phyloP scores from a whole-genome alignment of 192 early-diverging fungal species.

The Glomus cerebriforme region DNA sequence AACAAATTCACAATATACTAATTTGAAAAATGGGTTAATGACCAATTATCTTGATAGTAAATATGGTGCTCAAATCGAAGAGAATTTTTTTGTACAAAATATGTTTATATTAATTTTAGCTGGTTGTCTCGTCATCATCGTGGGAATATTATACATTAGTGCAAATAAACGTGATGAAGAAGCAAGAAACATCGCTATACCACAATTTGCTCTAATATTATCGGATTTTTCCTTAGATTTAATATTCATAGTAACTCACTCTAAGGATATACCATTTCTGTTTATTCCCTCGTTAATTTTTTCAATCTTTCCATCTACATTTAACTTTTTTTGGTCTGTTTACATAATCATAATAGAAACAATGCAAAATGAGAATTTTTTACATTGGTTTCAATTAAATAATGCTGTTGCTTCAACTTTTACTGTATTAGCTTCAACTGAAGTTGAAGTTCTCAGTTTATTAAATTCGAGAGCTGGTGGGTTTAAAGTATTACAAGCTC shows the following conservation, averaged over 20 bases:
- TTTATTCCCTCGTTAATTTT: conserved; percentile 12
- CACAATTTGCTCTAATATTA: background rate
- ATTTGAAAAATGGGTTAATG: background rate
- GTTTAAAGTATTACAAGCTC: conserved; percentile 1
- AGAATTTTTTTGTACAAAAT: background rate
- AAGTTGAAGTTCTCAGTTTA: conserved; percentile 1
- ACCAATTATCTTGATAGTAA: background rate
- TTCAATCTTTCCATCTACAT: background rate
- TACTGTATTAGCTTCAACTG: background rate
- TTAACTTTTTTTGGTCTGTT: background rate
- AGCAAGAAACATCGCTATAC: background rate
- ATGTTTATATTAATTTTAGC: background rate
- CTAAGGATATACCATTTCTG: background rate
- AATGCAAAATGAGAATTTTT: background rate
- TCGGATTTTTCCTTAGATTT: conserved; percentile 1
- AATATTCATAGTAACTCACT: background rate
- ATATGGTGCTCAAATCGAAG: conserved; percentile 1
- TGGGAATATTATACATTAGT: background rate
- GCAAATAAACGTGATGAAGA: background rate
- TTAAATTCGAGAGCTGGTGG: conserved; percentile 6
- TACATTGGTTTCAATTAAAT: background rate
- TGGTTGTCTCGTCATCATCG: background rate
- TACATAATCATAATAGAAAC: background rate
- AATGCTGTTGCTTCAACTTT: background rate
- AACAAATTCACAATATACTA: background rate